Evolutionary conservation across 225 moss, liverwort and hornwort genomes (phyloP).

Genomic region (Bryum argenteum): DNA sequence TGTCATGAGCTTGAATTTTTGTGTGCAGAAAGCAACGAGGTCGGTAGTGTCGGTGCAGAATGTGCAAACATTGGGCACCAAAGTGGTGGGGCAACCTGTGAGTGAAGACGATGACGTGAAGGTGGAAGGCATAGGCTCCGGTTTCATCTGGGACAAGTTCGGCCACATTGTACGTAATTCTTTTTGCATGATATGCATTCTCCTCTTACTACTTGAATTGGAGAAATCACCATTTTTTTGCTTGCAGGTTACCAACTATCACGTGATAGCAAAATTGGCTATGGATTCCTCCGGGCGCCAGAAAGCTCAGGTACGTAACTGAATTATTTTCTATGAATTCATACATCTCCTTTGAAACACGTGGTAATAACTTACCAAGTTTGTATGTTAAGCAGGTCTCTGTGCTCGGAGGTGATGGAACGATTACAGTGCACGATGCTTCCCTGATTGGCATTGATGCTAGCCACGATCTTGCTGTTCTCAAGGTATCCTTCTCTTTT

Average conservation of each 20-base stretch:
- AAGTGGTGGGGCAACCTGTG: slow-evolving; percentile 50
- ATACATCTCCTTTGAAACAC: background rate
- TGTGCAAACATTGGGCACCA: slow-evolving; percentile 51
- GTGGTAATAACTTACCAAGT: background rate
- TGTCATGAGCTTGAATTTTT: background rate
- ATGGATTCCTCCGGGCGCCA: slow-evolving; percentile 66
- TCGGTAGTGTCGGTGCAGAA: slow-evolving; percentile 70
- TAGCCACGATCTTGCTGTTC: slow-evolving; percentile 68
- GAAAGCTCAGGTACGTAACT: slow-evolving; percentile 52
- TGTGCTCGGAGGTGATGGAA: slow-evolving; percentile 57
- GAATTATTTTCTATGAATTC: background rate
- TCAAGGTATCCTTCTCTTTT: slow-evolving; percentile 41
- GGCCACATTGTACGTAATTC: slow-evolving; percentile 54
- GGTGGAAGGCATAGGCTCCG: slow-evolving; percentile 76
- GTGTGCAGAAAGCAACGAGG: slow-evolving; percentile 60
- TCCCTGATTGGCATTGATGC: slow-evolving; percentile 59
- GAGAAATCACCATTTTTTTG: slow-evolving; percentile 1
- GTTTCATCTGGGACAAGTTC: slow-evolving; percentile 68
- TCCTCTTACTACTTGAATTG: no score
- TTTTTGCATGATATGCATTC: background rate
- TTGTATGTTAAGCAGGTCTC: slow-evolving; percentile 44
- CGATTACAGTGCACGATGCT: slow-evolving; percentile 50
- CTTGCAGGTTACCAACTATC: slow-evolving; percentile 68
- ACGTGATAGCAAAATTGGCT: slow-evolving; percentile 63
- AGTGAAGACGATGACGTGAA: slow-evolving; percentile 53